Conservation (phyloP, 108 stramenopile species). For the Aurantiochytrium sp. region DNA sequence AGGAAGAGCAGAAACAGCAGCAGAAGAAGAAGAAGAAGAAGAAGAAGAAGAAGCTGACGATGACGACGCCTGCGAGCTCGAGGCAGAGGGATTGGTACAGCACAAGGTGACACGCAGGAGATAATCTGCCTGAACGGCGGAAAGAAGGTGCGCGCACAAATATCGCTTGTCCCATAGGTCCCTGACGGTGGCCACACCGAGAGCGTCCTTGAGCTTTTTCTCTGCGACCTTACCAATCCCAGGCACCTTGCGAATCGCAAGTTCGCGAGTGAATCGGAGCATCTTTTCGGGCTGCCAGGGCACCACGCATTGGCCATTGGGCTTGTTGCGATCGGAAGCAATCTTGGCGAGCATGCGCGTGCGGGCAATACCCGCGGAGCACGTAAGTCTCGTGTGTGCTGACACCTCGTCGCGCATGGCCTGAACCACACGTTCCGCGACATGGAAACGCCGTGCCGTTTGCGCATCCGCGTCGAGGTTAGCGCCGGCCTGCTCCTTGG, state of each 20-base stretch:
- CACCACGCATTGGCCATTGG: conserved; percentile 85
- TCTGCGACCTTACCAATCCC: conserved; percentile 89
- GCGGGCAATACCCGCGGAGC: conserved; percentile 80
- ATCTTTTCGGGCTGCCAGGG: conserved; percentile 50
- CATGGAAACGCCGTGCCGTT: not conserved
- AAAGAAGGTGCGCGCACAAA: conserved; percentile 39
- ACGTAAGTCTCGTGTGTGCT: conserved; percentile 68
- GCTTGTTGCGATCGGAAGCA: conserved; percentile 82
- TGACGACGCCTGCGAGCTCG: not conserved
- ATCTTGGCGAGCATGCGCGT: conserved; percentile 86
- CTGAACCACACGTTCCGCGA: conserved; percentile 24
- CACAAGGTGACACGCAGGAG: not conserved
- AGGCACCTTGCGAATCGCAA: conserved; percentile 63
- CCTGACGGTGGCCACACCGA: conserved; percentile 64
- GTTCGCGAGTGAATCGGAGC: conserved; percentile 57
- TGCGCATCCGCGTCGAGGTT: not conserved
- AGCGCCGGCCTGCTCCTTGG: not conserved
- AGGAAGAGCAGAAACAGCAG: not conserved
- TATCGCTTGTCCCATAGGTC: conserved; percentile 68
- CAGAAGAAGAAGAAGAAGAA: not conserved
- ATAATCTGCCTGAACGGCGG: not conserved
- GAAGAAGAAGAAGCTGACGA: not conserved
- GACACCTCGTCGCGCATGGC: conserved; percentile 65
- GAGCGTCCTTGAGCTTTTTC: conserved; percentile 58
- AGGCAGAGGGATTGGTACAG: not conserved